Evolutionary conservation across 1,284 basidiomycete species (phyloP).

Genomic region (Tylopilus sp.): DNA sequence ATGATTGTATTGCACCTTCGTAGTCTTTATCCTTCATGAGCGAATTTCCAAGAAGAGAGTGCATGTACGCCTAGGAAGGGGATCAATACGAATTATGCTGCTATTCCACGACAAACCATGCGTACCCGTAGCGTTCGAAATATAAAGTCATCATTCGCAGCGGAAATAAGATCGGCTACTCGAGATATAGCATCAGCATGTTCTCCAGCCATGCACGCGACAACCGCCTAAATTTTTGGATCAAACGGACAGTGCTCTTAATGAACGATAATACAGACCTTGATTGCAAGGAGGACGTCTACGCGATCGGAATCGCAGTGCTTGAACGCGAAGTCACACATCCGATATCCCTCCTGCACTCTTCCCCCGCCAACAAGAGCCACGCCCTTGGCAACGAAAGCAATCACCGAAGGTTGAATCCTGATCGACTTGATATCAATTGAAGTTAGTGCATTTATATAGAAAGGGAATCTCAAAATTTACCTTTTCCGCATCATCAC

Average conservation of each 20-base stretch:
- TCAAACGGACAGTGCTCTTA: too few relatives aligned
- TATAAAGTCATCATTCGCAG: too few relatives aligned
- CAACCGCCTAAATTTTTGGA: background rate
- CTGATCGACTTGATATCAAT: background rate
- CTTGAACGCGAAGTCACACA: constrained; percentile 2
- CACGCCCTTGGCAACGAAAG: background rate
- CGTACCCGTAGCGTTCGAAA: too few relatives aligned
- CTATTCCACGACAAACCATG: too few relatives aligned
- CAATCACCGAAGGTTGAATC: background rate
- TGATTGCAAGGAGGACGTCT: background rate
- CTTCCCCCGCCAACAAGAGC: background rate
- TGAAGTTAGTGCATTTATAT: background rate
- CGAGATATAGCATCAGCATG: background rate
- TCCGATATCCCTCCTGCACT: background rate
- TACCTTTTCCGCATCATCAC: background rate
- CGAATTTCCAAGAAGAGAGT: background rate
- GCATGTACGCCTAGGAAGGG: background rate
- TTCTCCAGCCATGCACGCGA: background rate
- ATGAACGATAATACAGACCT: constrained; percentile 1
- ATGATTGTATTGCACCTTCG: background rate
- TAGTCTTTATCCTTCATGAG: background rate
- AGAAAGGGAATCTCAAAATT: too few relatives aligned
- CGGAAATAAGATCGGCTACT: background rate
- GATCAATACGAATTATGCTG: too few relatives aligned
- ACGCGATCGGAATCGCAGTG: background rate